A percentile compares a stretch with the other conserved stretches of the same genome.
Conservation (phyloP, 2,329 filamentous ascomycete genomes). For the Fusarium verrucosum region DNA sequence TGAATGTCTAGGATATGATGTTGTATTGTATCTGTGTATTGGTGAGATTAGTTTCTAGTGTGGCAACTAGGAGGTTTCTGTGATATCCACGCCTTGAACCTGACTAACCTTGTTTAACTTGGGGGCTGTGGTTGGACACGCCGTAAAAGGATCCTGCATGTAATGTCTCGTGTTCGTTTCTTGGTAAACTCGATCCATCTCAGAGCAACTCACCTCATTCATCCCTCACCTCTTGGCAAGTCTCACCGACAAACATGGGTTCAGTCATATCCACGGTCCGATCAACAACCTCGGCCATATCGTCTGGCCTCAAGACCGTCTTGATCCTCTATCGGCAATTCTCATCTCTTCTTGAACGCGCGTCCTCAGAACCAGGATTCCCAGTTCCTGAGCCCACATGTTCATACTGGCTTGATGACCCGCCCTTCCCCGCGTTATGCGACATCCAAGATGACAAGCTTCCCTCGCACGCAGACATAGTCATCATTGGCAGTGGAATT, state of each 20-base stretch:
- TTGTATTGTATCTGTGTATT: no score
- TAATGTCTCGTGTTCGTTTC: neutral
- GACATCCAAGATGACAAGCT: slow-evolving; percentile 46
- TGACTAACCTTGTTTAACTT: neutral
- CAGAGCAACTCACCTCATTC: neutral
- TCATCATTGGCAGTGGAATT: slow-evolving; percentile 66
- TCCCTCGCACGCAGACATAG: slow-evolving; percentile 55
- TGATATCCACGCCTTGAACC: neutral
- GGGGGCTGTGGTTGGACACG: neutral
- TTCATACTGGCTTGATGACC: slow-evolving; percentile 58
- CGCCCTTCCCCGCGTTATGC: slow-evolving; percentile 55
- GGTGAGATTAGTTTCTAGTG: neutral
- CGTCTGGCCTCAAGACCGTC: slow-evolving; percentile 41
- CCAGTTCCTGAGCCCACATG: slow-evolving; percentile 54
- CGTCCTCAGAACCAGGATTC: slow-evolving; percentile 50
- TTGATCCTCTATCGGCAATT: slow-evolving; percentile 42
- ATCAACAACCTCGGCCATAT: slow-evolving; percentile 41
- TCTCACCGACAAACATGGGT: slow-evolving; percentile 45
- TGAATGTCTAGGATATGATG: neutral
- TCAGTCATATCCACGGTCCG: slow-evolving; percentile 45
- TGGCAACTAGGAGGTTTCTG: neutral
- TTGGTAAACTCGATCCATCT: neutral
- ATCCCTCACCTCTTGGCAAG: neutral
- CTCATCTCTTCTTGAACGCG: slow-evolving; percentile 45
- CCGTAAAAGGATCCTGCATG: neutral